These are phyloP conservation scores for Aureobasidium sp. DNA, from an alignment of 2,329 filamentous ascomycete species.

Conservation along the genomic window DNA sequence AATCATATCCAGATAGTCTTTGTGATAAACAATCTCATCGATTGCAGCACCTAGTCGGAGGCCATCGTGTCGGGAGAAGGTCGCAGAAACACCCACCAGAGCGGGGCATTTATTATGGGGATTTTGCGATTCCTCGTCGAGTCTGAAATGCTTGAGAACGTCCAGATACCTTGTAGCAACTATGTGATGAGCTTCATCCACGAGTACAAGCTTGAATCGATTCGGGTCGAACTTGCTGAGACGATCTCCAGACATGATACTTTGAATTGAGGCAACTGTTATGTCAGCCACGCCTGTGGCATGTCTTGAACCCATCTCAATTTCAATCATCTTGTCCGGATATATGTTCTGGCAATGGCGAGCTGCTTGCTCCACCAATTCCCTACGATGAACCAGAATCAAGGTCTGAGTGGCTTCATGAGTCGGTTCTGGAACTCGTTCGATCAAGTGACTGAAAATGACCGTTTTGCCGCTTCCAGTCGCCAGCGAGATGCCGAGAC, in stretches of 20 bases:
- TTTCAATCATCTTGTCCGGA: conserved; percentile 69
- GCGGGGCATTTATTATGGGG: conserved; percentile 37
- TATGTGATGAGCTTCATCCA: conserved; percentile 96
- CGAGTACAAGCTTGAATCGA: conserved; percentile 79
- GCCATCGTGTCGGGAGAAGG: conserved; percentile 72
- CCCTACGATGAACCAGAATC: conserved; percentile 83
- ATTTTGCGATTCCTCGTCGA: conserved; percentile 43
- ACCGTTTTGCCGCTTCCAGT: conserved; percentile 88
- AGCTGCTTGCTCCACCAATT: conserved; percentile 90
- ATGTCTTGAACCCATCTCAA: conserved; percentile 78
- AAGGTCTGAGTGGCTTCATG: conserved; percentile 64
- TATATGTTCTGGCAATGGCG: conserved; percentile 75
- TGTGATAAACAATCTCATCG: conserved; percentile 94
- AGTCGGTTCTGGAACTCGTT: conserved; percentile 54
- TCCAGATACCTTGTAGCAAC: conserved; percentile 74
- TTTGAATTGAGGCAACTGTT: conserved; percentile 83
- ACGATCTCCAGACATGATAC: conserved; percentile 66
- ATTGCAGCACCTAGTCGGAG: conserved; percentile 74
- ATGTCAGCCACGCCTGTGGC: conserved; percentile 82
- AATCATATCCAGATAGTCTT: conserved; percentile 73
- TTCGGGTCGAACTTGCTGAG: conserved; percentile 74
- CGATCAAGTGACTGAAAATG: conserved; percentile 92
- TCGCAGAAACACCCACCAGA: conserved; percentile 85
- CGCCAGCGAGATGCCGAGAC: conserved; percentile 74
- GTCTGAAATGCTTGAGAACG: conserved; percentile 68